Conservation (phyloP, 352 stramenopile species). For the Pythium chondricola region DNA sequence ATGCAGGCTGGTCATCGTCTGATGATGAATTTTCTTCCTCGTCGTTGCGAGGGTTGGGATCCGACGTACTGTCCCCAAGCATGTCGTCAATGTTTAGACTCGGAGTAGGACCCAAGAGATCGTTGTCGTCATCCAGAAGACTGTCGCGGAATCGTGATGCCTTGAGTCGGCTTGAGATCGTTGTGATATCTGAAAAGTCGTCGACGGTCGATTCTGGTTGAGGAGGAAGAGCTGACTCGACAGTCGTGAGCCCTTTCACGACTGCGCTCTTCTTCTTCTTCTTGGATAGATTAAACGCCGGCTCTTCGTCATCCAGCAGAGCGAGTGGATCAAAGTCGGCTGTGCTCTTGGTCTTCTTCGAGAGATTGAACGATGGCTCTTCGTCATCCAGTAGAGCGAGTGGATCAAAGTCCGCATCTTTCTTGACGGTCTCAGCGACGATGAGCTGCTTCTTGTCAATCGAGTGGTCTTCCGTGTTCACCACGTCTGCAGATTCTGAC, state of each 20-base stretch:
- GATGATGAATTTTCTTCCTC: slow-evolving; percentile 4
- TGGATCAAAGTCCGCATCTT: neutral
- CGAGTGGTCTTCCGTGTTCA: neutral
- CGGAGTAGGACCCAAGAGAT: neutral
- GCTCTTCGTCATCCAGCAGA: neutral
- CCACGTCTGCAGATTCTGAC: too few species aligned
- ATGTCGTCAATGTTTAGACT: slow-evolving; percentile 20
- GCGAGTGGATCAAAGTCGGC: slow-evolving; percentile 4
- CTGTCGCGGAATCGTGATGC: slow-evolving; percentile 10
- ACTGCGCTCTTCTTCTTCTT: too few species aligned
- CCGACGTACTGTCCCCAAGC: neutral
- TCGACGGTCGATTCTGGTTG: too few species aligned
- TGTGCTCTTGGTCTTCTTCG: neutral
- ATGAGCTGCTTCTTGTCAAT: neutral
- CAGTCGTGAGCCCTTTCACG: too few species aligned
- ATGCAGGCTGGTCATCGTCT: neutral
- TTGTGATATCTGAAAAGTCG: neutral
- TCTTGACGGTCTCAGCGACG: neutral
- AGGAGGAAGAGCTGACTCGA: too few species aligned
- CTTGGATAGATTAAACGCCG: too few species aligned
- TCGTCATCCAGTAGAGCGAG: neutral
- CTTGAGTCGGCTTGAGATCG: slow-evolving; percentile 4
- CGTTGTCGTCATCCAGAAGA: slow-evolving; percentile 7
- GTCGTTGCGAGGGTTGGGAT: too few species aligned
- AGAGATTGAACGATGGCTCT: too few species aligned